Percentiles rank a stretch among this genome's conserved stretches.
phyloP scores from a whole-genome alignment of 345 rosid genomes.

The Eutrema japonicum region DNA sequence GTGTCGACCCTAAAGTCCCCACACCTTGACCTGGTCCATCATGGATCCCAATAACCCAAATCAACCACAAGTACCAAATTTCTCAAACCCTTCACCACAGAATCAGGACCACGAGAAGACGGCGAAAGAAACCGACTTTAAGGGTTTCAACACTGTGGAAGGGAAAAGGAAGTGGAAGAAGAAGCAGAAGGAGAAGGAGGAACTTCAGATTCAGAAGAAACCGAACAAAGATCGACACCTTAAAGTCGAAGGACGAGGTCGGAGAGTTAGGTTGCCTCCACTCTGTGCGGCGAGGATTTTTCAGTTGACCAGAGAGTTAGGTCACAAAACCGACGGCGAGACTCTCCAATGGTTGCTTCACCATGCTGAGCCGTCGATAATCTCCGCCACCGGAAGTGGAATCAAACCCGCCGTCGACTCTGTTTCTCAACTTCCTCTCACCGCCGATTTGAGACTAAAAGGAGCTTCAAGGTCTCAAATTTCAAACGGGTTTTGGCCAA shows the following conservation, averaged over 20 bases:
- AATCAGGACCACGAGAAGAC: background rate
- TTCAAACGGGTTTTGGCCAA: constrained; percentile 3
- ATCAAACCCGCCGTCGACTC: constrained; percentile 4
- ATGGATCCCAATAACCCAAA: constrained; percentile 31
- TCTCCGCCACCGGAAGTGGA: constrained; percentile 33
- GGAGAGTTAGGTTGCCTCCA: constrained; percentile 24
- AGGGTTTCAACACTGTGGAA: constrained; percentile 14
- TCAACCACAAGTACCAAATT: background rate
- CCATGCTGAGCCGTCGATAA: constrained; percentile 35
- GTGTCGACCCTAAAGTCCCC: background rate
- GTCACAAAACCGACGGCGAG: constrained; percentile 37
- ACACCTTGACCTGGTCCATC: constrained; percentile 20
- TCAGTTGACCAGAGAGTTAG: constrained; percentile 34
- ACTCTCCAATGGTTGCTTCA: constrained; percentile 35
- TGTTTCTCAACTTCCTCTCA: background rate
- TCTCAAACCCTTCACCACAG: constrained; percentile 20
- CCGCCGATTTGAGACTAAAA: background rate
- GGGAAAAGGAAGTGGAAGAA: constrained; percentile 21
- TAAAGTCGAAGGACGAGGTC: constrained; percentile 34
- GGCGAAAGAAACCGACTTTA: constrained; percentile 1
- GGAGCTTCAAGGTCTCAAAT: constrained; percentile 3
- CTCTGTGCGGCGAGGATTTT: constrained; percentile 30
- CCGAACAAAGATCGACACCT: constrained; percentile 25
- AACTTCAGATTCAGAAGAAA: background rate
- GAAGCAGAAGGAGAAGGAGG: background rate